Percentiles rank a stretch among this genome's conserved stretches.
Evolutionary conservation across 208 protist genomes (phyloP).

Genomic region (Acanthamoeba royreba): DNA sequence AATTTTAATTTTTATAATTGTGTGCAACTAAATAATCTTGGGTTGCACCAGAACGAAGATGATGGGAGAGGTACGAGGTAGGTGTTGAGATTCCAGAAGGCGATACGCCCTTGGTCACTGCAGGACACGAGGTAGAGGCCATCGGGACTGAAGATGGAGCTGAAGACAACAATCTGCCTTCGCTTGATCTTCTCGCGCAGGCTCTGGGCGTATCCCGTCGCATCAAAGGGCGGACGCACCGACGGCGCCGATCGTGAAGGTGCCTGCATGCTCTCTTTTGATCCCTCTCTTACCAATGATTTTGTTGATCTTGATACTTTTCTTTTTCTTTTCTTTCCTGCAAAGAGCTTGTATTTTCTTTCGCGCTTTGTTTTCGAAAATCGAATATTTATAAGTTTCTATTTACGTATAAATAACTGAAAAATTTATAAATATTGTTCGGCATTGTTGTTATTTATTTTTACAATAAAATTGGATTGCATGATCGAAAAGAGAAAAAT

Average conservation of each 20-base stretch:
- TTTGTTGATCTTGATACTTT: too few relatives aligned
- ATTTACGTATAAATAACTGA: too few relatives aligned
- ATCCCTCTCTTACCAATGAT: neutral
- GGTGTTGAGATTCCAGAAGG: neutral
- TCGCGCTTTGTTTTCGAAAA: too few relatives aligned
- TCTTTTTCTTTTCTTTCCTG: too few relatives aligned
- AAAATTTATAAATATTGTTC: too few relatives aligned
- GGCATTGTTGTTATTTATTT: too few relatives aligned
- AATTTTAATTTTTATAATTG: too few relatives aligned
- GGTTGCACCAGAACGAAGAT: neutral
- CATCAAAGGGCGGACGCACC: neutral
- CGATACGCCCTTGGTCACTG: neutral
- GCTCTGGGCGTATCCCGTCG: neutral
- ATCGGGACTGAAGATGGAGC: neutral
- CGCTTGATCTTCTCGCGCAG: neutral
- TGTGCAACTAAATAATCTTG: neutral
- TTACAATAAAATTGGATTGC: too few relatives aligned
- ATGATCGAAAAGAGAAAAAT: too few relatives aligned
- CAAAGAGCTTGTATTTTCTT: too few relatives aligned
- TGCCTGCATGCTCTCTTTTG: neutral
- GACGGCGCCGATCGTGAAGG: neutral
- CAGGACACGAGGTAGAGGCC: neutral
- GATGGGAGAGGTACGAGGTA: neutral
- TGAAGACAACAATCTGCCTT: neutral
- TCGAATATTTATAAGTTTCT: too few relatives aligned